Base-by-base conservation (phyloP, 1,139 yeast species). In the Pichia sp. region DNA sequence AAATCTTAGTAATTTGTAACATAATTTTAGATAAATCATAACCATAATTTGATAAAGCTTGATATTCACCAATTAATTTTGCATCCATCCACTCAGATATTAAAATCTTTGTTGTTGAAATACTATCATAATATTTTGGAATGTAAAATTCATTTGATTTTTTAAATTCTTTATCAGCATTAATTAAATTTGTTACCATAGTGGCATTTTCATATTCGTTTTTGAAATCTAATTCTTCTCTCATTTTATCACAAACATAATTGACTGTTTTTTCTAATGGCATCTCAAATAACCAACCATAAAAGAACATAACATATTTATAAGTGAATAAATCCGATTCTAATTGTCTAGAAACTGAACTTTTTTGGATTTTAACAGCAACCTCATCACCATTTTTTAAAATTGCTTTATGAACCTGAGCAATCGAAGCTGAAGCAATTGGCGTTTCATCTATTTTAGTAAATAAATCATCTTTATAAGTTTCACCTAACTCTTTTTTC, bases 31-130 rank as follows among this genome's bases (percentile, higher is more conserved):
- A 60, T 25, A 77, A 67, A 60, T 80, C 70, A 61, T 67, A 81
- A 1, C 74, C 73, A 13, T 67, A 60, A 25, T 69, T 68, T 30
- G 71, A 63, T 25, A 86, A 65, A 29, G 64, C 68, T n/a, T 72
- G 68, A 49, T 73, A 74, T 54, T 76, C 72, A 11, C 76, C 70
- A 49, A 86, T 67, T 0, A 85, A 68, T 22, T 77, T 74, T 13
- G 93, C 95, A 44, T 85, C 85, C 45, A 87, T 82, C 91, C 93
- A 87, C 66, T 87, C 95, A 27, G 83, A 75, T 7, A 81, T 75
- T 50, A 87, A 67, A 5, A 86, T 80, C 47, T 80, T 75, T 41
- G 67, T 64, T 0, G 81, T 73, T 27, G 83, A 70, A 36, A 72
- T 58, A 2, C 77, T 73, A 0, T 72, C 67, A 61, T 74, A 81